Base-by-base conservation (phyloP, 495 filamentous ascomycete species). In the Hypoxylon lenormandii region DNA sequence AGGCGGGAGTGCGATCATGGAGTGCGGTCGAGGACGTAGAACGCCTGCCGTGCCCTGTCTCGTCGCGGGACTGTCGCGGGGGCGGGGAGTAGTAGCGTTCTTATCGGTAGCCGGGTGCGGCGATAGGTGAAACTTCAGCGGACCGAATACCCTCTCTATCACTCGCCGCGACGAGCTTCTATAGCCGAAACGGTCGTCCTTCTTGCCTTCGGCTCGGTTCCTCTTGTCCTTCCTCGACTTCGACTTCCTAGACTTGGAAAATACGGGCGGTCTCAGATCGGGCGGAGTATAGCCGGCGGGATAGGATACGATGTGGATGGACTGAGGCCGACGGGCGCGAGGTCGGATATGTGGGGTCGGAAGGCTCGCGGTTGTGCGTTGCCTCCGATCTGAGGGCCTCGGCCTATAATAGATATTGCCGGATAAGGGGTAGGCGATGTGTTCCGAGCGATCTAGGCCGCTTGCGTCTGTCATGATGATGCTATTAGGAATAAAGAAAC, bases 281-380 rank as follows among this genome's bases (percentile, higher is more conserved):
- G 75, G 70, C 3, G 83, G 83, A 16, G 82, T 70, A 58, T 81
- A 84, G 19, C 84, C 83, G 11, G 82, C 54, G 12, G 85, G 84
- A 60, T 85, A 82, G 19, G 83, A 83, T 40, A 84, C 74, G 69
- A 87, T 85, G 69, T 86, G 83, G 55, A 87, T 86, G 12, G 83
- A 82, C 61, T 86, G 83, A 43, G 80, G 84, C 19, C 85, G 77
- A 58, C 83, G 81, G 18, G 77, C 77, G 56, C 84, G 81, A 46
- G 85, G 80, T 64, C 79, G 78, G 56, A 83, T 86, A 37, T 81
- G 77, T 46, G 84, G 82, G 21, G 73, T 76, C 23, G 84, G 84
- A 54, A 82, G 78, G 15, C 57, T 65, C 30, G 78, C 69, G n/a
- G 51, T 51, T 36, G 53, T 33, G 48, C 76, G 76, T 65, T 72